Evolutionary conservation across 2,329 filamentous ascomycete species (phyloP), one percentile per base, ranked within the genome.

Genomic region (Blastomyces percursus): DNA sequence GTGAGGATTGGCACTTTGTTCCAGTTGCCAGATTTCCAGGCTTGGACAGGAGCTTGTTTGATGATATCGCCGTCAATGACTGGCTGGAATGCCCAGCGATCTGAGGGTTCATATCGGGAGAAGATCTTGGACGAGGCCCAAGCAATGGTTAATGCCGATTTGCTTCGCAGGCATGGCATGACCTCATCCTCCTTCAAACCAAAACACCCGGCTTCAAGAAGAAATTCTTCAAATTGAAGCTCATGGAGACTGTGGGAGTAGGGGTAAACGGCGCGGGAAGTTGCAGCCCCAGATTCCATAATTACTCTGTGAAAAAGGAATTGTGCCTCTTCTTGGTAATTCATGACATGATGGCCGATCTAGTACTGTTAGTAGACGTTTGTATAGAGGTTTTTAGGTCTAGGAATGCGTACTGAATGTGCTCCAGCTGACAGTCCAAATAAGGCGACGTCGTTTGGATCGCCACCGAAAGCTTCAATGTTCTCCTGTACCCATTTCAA

Each of bases 261-360:
- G n/a, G 75, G 71, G 59, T 76, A 77, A 1, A 80, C 75, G 2
- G 77, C 78, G 5, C 79, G 75, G 0, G 79, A 79, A 0, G 79
- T 80, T 0, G 78, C 72, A 0, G 75, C 75, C 2, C 79, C 78
- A 2, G 77, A 79, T 67, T 81, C 78, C 3, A 81, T 73, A 30
- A 81, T 73, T 2, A 74, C 79, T 52, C 76, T 74, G 62, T 80
- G 77, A 63, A 81, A 81, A 9, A 79, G 70, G 1, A 71, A 69
- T 0, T 64, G 42, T 19, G 65, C 24, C 11, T 64, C 38, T 27
- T 75, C 71, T 27, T 76, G 72, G 48, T 76, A 70, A 64, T 80
- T 74, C 69, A 88, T 82, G 19, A 90, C 73, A 66, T 89, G 86
- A 68, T 90, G 87, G 2, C 86, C 87, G 66, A 88, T 82, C 82